phyloP scores from a whole-genome alignment of 805 yeast species.

The Saturnispora dispora region DNA sequence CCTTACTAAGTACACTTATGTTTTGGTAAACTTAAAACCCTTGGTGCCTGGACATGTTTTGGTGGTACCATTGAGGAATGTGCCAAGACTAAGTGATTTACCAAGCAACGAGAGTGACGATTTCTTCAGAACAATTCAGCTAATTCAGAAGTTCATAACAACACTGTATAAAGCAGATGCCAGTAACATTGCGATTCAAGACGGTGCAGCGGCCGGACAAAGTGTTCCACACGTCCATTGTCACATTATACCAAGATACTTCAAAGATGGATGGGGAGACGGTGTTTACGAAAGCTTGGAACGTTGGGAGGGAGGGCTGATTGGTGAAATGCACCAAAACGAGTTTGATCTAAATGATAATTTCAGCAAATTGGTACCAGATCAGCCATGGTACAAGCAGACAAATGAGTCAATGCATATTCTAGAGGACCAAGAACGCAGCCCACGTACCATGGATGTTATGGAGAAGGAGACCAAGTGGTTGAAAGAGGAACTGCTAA shows the following conservation, averaged over 20 bases:
- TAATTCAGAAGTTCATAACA: conserved; percentile 59
- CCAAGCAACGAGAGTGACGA: conserved; percentile 66
- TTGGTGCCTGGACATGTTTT: conserved; percentile 90
- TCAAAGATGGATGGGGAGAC: conserved; percentile 54
- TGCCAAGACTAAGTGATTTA: conserved; percentile 59
- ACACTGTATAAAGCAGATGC: conserved; percentile 68
- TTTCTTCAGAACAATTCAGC: conserved; percentile 66
- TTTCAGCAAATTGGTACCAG: conserved; percentile 18
- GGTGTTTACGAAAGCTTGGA: conserved; percentile 64
- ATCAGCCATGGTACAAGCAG: conserved; percentile 29
- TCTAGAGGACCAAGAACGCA: conserved; percentile 45
- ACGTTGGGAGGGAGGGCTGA: conserved; percentile 33
- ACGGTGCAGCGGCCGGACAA: conserved; percentile 94
- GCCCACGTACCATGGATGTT: conserved; percentile 46
- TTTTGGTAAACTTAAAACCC: conserved; percentile 86
- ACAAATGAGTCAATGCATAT: conserved; percentile 21
- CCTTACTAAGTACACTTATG: conserved; percentile 60
- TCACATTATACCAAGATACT: conserved; percentile 81
- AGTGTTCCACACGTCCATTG: conserved; percentile 93
- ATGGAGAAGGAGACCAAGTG: conserved; percentile 67
- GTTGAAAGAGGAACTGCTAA: conserved; percentile 36
- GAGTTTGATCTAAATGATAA: conserved; percentile 14
- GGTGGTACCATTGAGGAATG: conserved; percentile 72
- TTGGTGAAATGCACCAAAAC: not conserved
- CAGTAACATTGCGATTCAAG: conserved; percentile 87